Base-by-base conservation (phyloP, 345 rosid genomes). In the Acer yangbiense region DNA sequence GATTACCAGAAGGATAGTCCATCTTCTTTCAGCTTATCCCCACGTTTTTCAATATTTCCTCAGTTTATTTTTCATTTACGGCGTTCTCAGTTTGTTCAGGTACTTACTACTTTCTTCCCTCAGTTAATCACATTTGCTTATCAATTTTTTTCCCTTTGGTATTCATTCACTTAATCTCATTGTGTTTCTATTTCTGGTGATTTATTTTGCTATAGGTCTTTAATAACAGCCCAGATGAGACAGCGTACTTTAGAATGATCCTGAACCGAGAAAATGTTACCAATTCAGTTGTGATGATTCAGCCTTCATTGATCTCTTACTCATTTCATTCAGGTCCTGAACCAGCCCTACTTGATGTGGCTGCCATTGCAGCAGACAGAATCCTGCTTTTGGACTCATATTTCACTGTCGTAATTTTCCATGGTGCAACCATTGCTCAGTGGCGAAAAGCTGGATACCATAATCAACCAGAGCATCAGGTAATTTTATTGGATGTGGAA, bases 41-140 rank as follows among this genome's bases (percentile, higher is more conserved):
- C 95, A 17, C 93, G 97, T 74, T 83, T 94, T 76, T 91, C 94
- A 69, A 87, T 92, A 81, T 87, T 96, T 77, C 98, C 99, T 58
- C 94, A 92, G 85, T 96, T 92, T 76, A 90, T 91, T 76, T 94
- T 92, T 83, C 87, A 96, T 87, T 78, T 96, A 60, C 97, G 99
- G 50, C 97, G 99, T 71, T 96, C 99, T 44, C 99, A 96, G 80
- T 96, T 92, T 90, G 95, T 96, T 75, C 97, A 96, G 97, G 99
- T 94, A 84, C 69, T 41, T 14, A 13, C 63, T 68, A 27, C 0
- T 64, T 63, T 58, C 41, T 69, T 57, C 8, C 27, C 54, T 52
- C 25, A 71, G 32, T 39, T 43, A 43, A 43, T 73, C 61, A 50
- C 65, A 60, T 71, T 35, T 60, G 23, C 60, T 21, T 73, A 55